These are phyloP conservation scores for Seiridium unicorne DNA, from an alignment of 2,329 filamentous ascomycete genomes.

Conservation along the genomic window DNA sequence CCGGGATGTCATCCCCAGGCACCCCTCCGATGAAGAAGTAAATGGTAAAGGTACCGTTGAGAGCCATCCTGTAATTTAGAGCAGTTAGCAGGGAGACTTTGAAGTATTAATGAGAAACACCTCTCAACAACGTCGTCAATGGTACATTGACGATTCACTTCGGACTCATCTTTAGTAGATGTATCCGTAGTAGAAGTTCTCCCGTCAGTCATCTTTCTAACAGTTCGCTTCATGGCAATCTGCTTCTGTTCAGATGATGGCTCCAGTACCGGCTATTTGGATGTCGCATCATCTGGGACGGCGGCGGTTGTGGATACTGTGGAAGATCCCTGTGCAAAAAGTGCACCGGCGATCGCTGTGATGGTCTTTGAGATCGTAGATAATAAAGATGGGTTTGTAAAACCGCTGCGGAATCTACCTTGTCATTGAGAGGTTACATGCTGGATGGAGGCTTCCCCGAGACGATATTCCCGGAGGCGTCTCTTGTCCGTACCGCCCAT, in stretches of 20 bases:
- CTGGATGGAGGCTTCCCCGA: not conserved
- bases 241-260: not conserved
- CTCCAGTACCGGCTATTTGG: not conserved
- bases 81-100: not conserved
- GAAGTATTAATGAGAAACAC: not conserved
- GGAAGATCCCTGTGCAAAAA: not conserved
- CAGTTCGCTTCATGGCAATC: slow-evolving; percentile 1
- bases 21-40: slow-evolving; percentile 7
- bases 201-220: not conserved
- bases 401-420: not conserved
- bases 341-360: not conserved
- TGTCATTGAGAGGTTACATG: not conserved
- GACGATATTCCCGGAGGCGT: not conserved
- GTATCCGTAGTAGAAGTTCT: not conserved
- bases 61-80: slow-evolving; percentile 5
- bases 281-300: too few species aligned
- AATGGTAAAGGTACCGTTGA: slow-evolving; percentile 1
- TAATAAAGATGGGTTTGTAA: not conserved
- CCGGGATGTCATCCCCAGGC: not conserved
- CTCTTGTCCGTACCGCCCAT: not conserved
- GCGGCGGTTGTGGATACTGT: not conserved
- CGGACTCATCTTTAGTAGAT: not conserved
- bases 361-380: not conserved
- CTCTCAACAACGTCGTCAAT: not conserved
- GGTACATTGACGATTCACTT: not conserved